Evolutionary conservation across 306 rosid genomes (phyloP).

Genomic region (Cicer yamashitae): DNA sequence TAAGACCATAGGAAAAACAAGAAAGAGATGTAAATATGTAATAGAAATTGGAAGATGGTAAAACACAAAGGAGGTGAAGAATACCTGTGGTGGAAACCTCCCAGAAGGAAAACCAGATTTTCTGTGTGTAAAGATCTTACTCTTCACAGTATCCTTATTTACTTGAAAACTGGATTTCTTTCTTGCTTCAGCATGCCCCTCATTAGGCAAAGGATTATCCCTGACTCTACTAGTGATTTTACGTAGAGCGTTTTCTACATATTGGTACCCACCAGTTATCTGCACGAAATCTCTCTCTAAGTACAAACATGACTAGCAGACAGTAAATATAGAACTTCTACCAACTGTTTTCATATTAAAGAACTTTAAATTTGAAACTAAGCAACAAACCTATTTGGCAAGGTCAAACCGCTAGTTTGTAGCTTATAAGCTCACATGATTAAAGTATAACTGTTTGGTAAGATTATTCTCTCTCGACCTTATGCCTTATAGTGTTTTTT

Average conservation of each 20-base stretch:
- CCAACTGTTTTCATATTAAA: constrained; percentile 5
- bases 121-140: constrained; percentile 41
- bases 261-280: constrained; percentile 62
- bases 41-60: constrained; percentile 6
- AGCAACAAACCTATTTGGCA: neutral
- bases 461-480: no score
- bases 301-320: constrained; percentile 36
- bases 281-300: constrained; percentile 49
- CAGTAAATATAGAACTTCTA: constrained; percentile 17
- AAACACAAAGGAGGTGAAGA: constrained; percentile 20
- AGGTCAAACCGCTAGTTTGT: no score
- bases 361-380: constrained; percentile 13
- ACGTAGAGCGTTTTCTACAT: constrained; percentile 59
- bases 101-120: constrained; percentile 41
- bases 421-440: no score
- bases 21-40: constrained; percentile 25
- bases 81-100: constrained; percentile 52
- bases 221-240: constrained; percentile 58
- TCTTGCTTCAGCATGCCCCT: constrained; percentile 44
- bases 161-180: constrained; percentile 38
- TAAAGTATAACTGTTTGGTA: no score
- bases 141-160: constrained; percentile 39
- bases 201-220: constrained; percentile 46
- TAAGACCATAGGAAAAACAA: constrained; percentile 32
- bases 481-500: no score